Conservation (phyloP, 805 yeast genomes). For the Hanseniaspora guilliermondii region DNA sequence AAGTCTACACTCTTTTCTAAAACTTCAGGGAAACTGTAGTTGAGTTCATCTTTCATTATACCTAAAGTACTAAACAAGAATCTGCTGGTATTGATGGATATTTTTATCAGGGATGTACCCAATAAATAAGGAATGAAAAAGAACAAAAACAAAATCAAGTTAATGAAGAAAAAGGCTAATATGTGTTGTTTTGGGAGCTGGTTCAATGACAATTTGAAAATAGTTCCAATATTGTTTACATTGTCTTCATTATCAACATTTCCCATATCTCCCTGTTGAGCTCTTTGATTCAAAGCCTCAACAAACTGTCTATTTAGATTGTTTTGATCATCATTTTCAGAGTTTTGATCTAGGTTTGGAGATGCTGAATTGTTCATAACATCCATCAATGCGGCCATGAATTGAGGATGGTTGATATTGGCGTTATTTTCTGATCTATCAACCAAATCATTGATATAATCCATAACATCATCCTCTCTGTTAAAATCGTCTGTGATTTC, state of each 20-base stretch:
- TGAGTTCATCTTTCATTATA: background rate
- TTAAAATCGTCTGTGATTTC: background rate
- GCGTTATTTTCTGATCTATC: background rate
- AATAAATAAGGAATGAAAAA: constrained; percentile 4
- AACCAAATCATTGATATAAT: background rate
- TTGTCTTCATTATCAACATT: constrained; percentile 16
- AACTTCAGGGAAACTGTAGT: background rate
- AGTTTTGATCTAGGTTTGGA: background rate
- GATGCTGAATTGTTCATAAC: background rate
- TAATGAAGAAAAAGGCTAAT: background rate
- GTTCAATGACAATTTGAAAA: constrained; percentile 1
- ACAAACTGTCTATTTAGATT: constrained; percentile 21
- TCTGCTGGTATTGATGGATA: background rate
- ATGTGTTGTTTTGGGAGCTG: constrained; percentile 7
- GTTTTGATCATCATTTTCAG: constrained; percentile 13
- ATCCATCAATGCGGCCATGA: background rate
- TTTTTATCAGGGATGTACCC: background rate
- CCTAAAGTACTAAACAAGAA: background rate
- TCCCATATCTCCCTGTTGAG: constrained; percentile 7
- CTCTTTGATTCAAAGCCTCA: constrained; percentile 23
- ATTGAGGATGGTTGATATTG: background rate
- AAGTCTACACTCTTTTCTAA: background rate
- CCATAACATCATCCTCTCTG: background rate
- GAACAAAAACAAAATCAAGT: background rate
- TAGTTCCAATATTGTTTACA: constrained; percentile 13